Evolutionary conservation across 768 basidiomycete genomes (phyloP).

Genomic region (Saitozyma sp.): DNA sequence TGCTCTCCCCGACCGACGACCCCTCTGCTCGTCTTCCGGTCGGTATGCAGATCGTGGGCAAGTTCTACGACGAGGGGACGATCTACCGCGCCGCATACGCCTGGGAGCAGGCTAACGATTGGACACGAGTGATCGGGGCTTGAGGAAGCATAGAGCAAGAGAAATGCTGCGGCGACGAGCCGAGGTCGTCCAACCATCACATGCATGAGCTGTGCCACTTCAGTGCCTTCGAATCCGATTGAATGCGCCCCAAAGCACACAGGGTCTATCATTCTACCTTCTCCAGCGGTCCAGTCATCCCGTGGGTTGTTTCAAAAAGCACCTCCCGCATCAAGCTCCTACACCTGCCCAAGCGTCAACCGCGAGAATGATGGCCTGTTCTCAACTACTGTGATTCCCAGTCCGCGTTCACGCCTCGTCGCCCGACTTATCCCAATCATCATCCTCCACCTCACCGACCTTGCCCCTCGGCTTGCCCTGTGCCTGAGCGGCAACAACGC

Average conservation of each 20-base stretch:
- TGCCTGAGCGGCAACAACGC: constrained; percentile 1
- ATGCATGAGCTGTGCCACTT: too few relatives aligned
- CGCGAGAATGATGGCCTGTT: too few relatives aligned
- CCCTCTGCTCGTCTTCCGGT: constrained; percentile 50
- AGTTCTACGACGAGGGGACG: constrained; percentile 29
- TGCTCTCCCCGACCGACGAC: constrained; percentile 50
- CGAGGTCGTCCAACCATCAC: too few relatives aligned
- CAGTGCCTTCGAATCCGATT: too few relatives aligned
- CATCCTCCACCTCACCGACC: constrained; percentile 19
- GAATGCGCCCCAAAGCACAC: too few relatives aligned
- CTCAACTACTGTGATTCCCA: too few relatives aligned
- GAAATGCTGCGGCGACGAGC: too few relatives aligned
- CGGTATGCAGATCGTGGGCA: constrained; percentile 56
- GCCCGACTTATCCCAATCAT: constrained; percentile 17
- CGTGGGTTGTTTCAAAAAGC: too few relatives aligned
- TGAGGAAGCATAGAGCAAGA: neutral
- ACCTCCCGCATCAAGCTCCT: too few relatives aligned
- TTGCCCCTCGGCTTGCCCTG: neutral
- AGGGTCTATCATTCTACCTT: too few relatives aligned
- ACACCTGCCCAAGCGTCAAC: too few relatives aligned
- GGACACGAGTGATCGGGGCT: neutral
- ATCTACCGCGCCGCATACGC: constrained; percentile 23
- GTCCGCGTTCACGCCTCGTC: neutral
- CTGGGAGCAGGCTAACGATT: constrained; percentile 18
- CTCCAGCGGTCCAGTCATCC: too few relatives aligned